Conservation (phyloP, 805 yeast species). For the Barnettozyma sp. region DNA sequence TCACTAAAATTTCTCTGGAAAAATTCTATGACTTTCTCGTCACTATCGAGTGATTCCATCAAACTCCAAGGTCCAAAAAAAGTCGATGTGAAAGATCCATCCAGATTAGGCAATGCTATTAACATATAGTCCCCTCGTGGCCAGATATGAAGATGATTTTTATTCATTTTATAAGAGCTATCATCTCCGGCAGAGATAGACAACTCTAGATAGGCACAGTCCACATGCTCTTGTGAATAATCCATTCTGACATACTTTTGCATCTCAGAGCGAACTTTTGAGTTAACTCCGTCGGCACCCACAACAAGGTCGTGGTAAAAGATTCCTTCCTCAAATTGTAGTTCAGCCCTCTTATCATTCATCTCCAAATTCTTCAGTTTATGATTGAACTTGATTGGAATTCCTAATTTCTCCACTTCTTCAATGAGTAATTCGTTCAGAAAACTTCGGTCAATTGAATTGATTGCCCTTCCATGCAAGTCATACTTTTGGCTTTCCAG, state of each 20-base stretch:
- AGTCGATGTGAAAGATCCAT: slow-evolving; percentile 85
- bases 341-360: slow-evolving; percentile 19
- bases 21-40: slow-evolving; percentile 43
- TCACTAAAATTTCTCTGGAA: slow-evolving; percentile 64
- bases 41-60: slow-evolving; percentile 44
- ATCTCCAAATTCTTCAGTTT: slow-evolving; percentile 44
- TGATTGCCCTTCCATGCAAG: slow-evolving; percentile 62
- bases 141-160: slow-evolving; percentile 88
- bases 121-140: slow-evolving; percentile 83
- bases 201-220: slow-evolving; percentile 76
- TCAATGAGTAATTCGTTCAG: slow-evolving; percentile 60
- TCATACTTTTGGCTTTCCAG: slow-evolving; percentile 73
- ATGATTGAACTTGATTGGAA: slow-evolving; percentile 46
- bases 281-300: slow-evolving; percentile 85
- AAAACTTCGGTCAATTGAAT: slow-evolving; percentile 72
- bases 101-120: slow-evolving; percentile 79
- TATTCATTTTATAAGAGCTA: slow-evolving; percentile 35
- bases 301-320: slow-evolving; percentile 49
- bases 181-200: slow-evolving; percentile 51
- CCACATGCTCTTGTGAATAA: slow-evolving; percentile 69
- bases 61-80: slow-evolving; percentile 76
- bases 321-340: slow-evolving; percentile 18
- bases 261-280: slow-evolving; percentile 62
- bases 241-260: slow-evolving; percentile 65
- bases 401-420: slow-evolving; percentile 48